Conservation (phyloP, 331 rosid species). For the Pyracantha coccinea region DNA sequence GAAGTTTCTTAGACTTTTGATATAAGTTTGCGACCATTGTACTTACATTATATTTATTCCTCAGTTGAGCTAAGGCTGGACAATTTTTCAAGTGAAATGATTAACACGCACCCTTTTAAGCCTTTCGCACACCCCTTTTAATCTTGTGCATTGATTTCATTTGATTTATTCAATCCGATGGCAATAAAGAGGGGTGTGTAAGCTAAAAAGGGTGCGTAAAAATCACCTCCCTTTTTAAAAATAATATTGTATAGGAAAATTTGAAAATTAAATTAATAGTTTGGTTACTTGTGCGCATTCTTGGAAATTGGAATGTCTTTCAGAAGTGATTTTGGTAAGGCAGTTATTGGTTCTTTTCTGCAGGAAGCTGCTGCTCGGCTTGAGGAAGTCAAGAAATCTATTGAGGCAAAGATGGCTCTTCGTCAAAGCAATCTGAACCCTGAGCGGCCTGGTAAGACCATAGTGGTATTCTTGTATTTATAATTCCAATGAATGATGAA, state of each 20-base stretch:
- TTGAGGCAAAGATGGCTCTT: constrained; percentile 75
- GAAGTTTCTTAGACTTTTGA: neutral
- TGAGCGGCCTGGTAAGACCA: constrained; percentile 85
- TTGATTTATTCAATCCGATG: too few species aligned
- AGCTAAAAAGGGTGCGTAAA: too few species aligned
- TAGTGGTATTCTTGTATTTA: neutral
- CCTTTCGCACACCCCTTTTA: too few species aligned
- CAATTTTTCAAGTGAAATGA: neutral
- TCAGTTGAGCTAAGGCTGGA: neutral
- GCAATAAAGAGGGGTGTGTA: too few species aligned
- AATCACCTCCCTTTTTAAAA: too few species aligned
- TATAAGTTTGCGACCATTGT: neutral
- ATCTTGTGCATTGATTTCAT: too few species aligned
- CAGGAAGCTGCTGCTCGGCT: constrained; percentile 89
- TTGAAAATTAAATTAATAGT: neutral
- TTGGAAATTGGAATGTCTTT: constrained; percentile 7
- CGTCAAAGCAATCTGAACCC: constrained; percentile 93
- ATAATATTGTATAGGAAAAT: neutral
- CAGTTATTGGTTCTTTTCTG: neutral
- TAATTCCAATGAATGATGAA: neutral
- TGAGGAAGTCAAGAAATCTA: constrained; percentile 82
- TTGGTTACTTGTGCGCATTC: neutral
- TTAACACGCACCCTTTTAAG: too few species aligned
- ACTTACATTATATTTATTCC: neutral
- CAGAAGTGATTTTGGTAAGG: constrained; percentile 5